phyloP scores from a whole-genome alignment of 805 yeast species.

The Myxozyma monticola region DNA sequence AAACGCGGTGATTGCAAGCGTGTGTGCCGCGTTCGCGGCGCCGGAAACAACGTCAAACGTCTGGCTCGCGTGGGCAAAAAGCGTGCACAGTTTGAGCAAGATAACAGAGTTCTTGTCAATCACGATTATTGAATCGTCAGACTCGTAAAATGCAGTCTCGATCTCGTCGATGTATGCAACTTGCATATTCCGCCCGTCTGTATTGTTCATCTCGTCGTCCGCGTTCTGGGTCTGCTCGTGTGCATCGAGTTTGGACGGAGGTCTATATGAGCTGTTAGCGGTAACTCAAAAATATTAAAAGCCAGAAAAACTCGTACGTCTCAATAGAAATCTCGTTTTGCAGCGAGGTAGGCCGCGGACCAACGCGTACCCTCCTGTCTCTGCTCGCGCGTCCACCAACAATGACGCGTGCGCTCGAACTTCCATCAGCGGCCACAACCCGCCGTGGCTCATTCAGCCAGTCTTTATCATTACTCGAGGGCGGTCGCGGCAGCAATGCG shows the following conservation, averaged over 20 bases:
- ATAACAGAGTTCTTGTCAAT: conserved; percentile 17
- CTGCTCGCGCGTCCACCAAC: conserved; percentile 22
- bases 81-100: background rate
- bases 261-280: too few relatives aligned
- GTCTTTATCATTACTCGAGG: background rate
- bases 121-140: conserved; percentile 9
- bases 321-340: too few relatives aligned
- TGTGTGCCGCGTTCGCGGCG: too few relatives aligned
- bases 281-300: too few relatives aligned
- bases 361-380: conserved; percentile 5
- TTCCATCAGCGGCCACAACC: conserved; percentile 9
- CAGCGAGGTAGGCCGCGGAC: conserved; percentile 21
- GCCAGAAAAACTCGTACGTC: too few relatives aligned
- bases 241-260: too few relatives aligned
- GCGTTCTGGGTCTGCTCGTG: too few relatives aligned
- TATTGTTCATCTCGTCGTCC: too few relatives aligned
- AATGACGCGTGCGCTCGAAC: conserved; percentile 8
- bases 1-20: background rate
- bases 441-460: background rate
- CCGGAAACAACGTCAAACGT: conserved; percentile 1
- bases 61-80: background rate
- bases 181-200: too few relatives aligned
- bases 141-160: background rate
- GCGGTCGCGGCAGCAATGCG: background rate
- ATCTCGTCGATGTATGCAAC: background rate